These are phyloP conservation scores for Combretum micranthum DNA, from an alignment of 345 rosid species.

Conservation along the genomic window DNA sequence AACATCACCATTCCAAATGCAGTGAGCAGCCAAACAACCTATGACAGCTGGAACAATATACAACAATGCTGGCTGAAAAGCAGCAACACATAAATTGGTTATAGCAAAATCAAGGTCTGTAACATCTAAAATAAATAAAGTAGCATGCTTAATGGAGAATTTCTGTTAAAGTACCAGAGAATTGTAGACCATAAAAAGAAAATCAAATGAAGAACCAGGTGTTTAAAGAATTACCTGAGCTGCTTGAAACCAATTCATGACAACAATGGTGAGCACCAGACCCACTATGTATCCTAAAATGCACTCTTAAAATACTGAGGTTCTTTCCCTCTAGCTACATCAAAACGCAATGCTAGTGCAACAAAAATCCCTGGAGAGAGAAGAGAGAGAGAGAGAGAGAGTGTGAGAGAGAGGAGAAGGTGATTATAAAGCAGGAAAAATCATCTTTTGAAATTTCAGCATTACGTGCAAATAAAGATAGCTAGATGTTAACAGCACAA, in stretches of 20 bases:
- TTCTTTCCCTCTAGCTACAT: conserved; percentile 77
- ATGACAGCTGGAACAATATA: conserved; percentile 92
- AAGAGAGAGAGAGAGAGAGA: not conserved
- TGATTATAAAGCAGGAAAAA: too few species aligned
- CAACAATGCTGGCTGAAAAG: conserved; percentile 85
- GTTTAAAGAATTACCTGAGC: conserved; percentile 60
- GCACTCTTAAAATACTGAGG: conserved; percentile 96
- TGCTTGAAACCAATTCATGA: conserved; percentile 99
- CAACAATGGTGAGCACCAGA: conserved; percentile 72
- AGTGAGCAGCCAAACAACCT: conserved; percentile 89
- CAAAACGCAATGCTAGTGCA: conserved; percentile 90
- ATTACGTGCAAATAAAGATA: too few species aligned
- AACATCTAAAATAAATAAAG: too few species aligned
- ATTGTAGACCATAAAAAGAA: too few species aligned
- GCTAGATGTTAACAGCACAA: too few species aligned
- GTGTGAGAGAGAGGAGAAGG: too few species aligned
- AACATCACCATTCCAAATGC: conserved; percentile 87
- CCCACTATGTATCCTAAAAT: conserved; percentile 76
- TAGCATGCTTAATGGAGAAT: too few species aligned
- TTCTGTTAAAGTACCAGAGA: too few species aligned
- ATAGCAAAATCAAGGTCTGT: too few species aligned
- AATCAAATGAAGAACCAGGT: not conserved
- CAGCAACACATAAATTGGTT: not conserved
- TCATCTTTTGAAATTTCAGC: too few species aligned
- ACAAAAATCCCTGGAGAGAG: conserved; percentile 76